Evolutionary conservation across 371 early-diverging fungal genomes (phyloP).

Genomic region (Mucor indicus): DNA sequence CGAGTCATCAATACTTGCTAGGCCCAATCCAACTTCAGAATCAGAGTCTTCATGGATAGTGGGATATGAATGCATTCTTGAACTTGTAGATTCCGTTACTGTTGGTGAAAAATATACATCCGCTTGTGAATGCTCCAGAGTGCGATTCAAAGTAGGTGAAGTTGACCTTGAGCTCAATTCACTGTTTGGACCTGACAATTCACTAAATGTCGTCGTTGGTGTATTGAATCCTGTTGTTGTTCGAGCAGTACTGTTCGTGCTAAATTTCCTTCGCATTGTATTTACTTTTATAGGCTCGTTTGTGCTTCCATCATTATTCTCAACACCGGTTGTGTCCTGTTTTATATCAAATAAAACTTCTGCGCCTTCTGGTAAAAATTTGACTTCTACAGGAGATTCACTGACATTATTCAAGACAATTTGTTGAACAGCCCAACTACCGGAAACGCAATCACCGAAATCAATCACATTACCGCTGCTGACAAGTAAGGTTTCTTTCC

Average conservation of each 20-base stretch:
- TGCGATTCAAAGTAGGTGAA: slow-evolving; percentile 37
- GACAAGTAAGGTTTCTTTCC: slow-evolving; percentile 76
- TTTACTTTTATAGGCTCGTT: slow-evolving; percentile 1
- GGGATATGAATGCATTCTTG: slow-evolving; percentile 2
- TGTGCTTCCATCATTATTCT: slow-evolving; percentile 2
- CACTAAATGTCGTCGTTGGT: slow-evolving; percentile 31
- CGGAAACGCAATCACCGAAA: slow-evolving; percentile 93
- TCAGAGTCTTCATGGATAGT: slow-evolving; percentile 22
- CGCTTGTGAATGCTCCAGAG: slow-evolving; percentile 1
- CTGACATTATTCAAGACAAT: slow-evolving; percentile 83
- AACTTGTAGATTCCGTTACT: background rate
- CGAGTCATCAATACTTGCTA: too few species aligned
- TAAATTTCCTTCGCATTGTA: slow-evolving; percentile 10
- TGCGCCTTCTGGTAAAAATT: slow-evolving; percentile 77
- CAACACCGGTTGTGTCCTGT: slow-evolving; percentile 7
- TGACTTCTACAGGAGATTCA: slow-evolving; percentile 75
- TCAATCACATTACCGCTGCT: slow-evolving; percentile 79
- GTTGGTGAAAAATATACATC: slow-evolving; percentile 7
- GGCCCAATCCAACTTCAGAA: slow-evolving; percentile 13
- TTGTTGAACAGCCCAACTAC: slow-evolving; percentile 75
- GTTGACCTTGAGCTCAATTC: slow-evolving; percentile 53
- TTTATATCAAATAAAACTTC: slow-evolving; percentile 67
- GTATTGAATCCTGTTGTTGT: slow-evolving; percentile 12
- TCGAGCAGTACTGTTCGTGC: slow-evolving; percentile 4
- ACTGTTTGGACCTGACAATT: slow-evolving; percentile 52